Evolutionary conservation across 768 basidiomycete species (phyloP).

Genomic region (Leucocoprinus leucothites): DNA sequence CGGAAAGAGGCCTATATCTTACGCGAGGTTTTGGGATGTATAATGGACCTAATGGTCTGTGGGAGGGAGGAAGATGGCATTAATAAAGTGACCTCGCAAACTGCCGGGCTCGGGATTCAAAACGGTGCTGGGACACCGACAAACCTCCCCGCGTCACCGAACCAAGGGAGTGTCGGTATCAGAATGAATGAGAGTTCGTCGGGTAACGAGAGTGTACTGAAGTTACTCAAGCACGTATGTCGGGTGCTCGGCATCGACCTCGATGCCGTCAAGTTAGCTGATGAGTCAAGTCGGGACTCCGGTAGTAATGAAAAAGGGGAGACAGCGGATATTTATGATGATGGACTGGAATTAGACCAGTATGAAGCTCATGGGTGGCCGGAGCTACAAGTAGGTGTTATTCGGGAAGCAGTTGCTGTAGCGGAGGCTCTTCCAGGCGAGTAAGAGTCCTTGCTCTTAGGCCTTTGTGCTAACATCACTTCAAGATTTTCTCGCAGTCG

Average conservation of each 20-base stretch:
- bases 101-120: slow-evolving; percentile 46
- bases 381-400: slow-evolving; percentile 89
- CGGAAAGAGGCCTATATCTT: slow-evolving; percentile 88
- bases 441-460: slow-evolving; percentile 15
- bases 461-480: background rate
- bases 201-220: slow-evolving; percentile 82
- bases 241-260: slow-evolving; percentile 80
- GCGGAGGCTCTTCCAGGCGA: slow-evolving; percentile 89
- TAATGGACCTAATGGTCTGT: slow-evolving; percentile 84
- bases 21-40: slow-evolving; percentile 80
- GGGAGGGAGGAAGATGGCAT: slow-evolving; percentile 72
- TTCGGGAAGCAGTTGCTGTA: slow-evolving; percentile 88
- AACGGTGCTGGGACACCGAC: slow-evolving; percentile 33
- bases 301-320: slow-evolving; percentile 7
- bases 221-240: slow-evolving; percentile 71
- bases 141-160: slow-evolving; percentile 15
- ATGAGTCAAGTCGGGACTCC: slow-evolving; percentile 17
- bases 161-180: slow-evolving; percentile 61
- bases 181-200: slow-evolving; percentile 70
- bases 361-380: slow-evolving; percentile 83
- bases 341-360: background rate
- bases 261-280: slow-evolving; percentile 58
- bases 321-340: slow-evolving; percentile 34
- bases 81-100: slow-evolving; percentile 37
- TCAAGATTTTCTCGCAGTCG: slow-evolving; percentile 79